Evolutionary conservation across 495 filamentous ascomycete species (phyloP).

Genomic region (Hyaloscypha finlandica): DNA sequence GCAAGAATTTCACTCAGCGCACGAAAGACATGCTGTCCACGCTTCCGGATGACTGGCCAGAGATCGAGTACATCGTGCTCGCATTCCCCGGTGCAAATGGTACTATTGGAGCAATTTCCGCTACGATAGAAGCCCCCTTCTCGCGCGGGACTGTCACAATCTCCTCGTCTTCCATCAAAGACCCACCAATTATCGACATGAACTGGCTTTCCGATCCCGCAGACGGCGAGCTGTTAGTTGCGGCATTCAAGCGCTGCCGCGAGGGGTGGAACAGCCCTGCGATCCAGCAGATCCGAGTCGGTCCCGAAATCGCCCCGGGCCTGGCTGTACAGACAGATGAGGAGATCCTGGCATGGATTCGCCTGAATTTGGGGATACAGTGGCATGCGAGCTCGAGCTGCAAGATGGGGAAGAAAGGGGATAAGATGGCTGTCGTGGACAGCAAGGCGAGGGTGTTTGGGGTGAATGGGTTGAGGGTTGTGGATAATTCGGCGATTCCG

Average conservation of each 20-base stretch:
- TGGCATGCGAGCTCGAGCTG: slow-evolving; percentile 56
- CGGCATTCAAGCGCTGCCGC: slow-evolving; percentile 54
- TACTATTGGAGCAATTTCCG: slow-evolving; percentile 31
- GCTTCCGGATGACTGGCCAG: slow-evolving; percentile 59
- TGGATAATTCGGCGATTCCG: slow-evolving; percentile 60
- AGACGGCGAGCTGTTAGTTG: slow-evolving; percentile 57
- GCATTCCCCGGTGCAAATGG: background rate
- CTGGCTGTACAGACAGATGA: slow-evolving; percentile 46
- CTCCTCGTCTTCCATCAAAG: slow-evolving; percentile 40
- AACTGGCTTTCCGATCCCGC: slow-evolving; percentile 53
- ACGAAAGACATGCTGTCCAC: slow-evolving; percentile 37
- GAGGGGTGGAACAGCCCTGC: slow-evolving; percentile 39
- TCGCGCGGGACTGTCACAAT: slow-evolving; percentile 61
- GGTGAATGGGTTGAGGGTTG: slow-evolving; percentile 53
- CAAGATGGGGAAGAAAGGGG: slow-evolving; percentile 55
- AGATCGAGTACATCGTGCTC: slow-evolving; percentile 50
- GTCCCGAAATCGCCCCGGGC: slow-evolving; percentile 52
- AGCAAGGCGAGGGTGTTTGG: slow-evolving; percentile 51
- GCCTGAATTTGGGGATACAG: slow-evolving; percentile 38
- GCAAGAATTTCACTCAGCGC: slow-evolving; percentile 21
- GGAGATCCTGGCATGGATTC: slow-evolving; percentile 50
- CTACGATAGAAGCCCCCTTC: slow-evolving; percentile 47
- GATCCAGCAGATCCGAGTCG: slow-evolving; percentile 42
- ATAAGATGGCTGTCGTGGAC: slow-evolving; percentile 55
- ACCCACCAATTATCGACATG: slow-evolving; percentile 55